Conservation (phyloP, 129 eudicot genomes). For the Saussurea involucrata region DNA sequence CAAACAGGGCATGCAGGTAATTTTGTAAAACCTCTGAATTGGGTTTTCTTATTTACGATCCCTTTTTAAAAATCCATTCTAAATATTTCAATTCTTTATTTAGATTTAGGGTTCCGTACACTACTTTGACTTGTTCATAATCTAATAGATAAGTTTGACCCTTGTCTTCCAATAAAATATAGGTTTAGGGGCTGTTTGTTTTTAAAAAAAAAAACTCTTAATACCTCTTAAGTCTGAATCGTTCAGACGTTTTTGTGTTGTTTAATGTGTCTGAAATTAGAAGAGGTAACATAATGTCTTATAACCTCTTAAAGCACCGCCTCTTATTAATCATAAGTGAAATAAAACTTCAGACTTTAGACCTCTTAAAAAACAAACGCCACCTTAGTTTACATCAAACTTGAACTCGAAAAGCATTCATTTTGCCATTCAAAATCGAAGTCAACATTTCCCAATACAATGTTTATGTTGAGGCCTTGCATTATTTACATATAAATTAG, state of each 20-base stretch:
- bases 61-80: not conserved
- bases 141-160: not conserved
- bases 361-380: too few relatives aligned
- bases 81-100: not conserved
- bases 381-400: too few relatives aligned
- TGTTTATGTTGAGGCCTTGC: not conserved
- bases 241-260: too few relatives aligned
- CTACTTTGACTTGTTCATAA: not conserved
- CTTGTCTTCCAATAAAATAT: not conserved
- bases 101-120: not conserved
- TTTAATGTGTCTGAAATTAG: too few relatives aligned
- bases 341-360: too few relatives aligned
- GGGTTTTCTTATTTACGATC: not conserved
- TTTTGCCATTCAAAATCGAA: not conserved
- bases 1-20: conserved; percentile 74
- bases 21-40: not conserved
- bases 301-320: too few relatives aligned
- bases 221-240: too few relatives aligned
- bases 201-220: too few relatives aligned
- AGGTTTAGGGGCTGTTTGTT: not conserved
- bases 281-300: too few relatives aligned
- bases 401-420: not conserved
- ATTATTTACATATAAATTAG: not conserved
- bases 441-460: not conserved
- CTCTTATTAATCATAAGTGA: too few relatives aligned